A percentile compares a stretch with the other conserved stretches of the same genome.
Conservation (phyloP, 2,329 filamentous ascomycete species). For the Madurella mycetomatis region DNA sequence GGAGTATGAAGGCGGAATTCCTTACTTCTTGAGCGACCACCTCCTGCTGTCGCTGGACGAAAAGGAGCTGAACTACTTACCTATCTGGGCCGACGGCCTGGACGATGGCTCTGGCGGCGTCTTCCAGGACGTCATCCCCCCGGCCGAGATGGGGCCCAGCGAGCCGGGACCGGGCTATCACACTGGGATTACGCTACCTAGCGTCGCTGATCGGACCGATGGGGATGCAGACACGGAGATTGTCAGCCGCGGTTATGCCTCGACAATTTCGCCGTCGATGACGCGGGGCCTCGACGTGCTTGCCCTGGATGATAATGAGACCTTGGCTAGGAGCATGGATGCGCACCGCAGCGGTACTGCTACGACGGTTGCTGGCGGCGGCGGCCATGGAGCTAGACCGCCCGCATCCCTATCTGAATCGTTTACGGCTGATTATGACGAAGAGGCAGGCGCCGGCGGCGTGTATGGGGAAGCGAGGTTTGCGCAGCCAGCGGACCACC, state of each 20-base stretch:
- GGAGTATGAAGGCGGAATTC: constrained; percentile 30
- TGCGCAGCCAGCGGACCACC: constrained; percentile 31
- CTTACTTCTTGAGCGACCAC: constrained; percentile 38
- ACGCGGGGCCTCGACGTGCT: constrained; percentile 28
- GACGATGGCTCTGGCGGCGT: constrained; percentile 50
- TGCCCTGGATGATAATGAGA: constrained; percentile 27
- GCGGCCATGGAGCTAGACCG: constrained; percentile 7
- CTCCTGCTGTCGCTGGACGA: constrained; percentile 50
- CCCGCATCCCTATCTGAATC: constrained; percentile 28
- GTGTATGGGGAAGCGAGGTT: constrained; percentile 31
- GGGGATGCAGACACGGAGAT: constrained; percentile 22
- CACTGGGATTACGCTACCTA: constrained; percentile 38
- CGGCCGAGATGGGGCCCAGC: constrained; percentile 40
- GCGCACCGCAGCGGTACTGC: constrained; percentile 40
- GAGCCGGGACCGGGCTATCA: constrained; percentile 46
- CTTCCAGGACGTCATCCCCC: constrained; percentile 40
- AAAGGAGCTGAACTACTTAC: constrained; percentile 58
- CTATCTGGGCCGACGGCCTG: constrained; percentile 59
- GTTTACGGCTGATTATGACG: constrained; percentile 29
- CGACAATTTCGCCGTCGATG: constrained; percentile 33
- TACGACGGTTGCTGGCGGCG: neutral
- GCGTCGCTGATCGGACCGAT: constrained; percentile 9
- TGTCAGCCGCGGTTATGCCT: constrained; percentile 17
- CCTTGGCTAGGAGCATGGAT: constrained; percentile 32
- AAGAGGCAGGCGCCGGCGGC: constrained; percentile 5